These are phyloP conservation scores for Teratosphaeria nubilosa DNA, from an alignment of 2,329 filamentous ascomycete species.

Conservation along the genomic window DNA sequence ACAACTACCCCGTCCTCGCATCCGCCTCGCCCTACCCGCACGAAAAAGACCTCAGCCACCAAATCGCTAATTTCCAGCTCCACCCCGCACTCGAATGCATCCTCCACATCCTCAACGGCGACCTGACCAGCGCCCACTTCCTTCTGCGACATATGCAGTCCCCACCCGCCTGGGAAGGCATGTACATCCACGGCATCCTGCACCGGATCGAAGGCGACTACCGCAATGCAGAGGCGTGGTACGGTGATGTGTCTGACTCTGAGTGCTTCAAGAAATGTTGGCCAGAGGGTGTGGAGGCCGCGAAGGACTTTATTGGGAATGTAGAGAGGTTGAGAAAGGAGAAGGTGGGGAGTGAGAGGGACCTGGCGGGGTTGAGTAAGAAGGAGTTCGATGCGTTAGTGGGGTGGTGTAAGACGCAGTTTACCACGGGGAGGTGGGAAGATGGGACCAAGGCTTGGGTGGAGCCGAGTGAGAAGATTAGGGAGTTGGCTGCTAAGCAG, in stretches of 20 bases:
- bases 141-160: slow-evolving; percentile 43
- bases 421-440: slow-evolving; percentile 31
- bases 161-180: slow-evolving; percentile 39
- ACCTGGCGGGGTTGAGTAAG: slow-evolving; percentile 26
- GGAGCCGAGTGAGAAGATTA: slow-evolving; percentile 31
- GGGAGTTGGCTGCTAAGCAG: slow-evolving; percentile 34
- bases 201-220: slow-evolving; percentile 44
- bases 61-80: slow-evolving; percentile 22
- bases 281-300: slow-evolving; percentile 21
- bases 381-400: slow-evolving; percentile 34
- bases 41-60: slow-evolving; percentile 15
- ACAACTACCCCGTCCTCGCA: slow-evolving; percentile 13
- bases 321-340: slow-evolving; percentile 30
- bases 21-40: slow-evolving; percentile 21
- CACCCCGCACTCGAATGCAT: slow-evolving; percentile 42
- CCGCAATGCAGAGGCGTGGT: slow-evolving; percentile 40
- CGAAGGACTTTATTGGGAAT: slow-evolving; percentile 23
- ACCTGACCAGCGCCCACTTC: slow-evolving; percentile 43
- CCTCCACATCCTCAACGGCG: slow-evolving; percentile 43
- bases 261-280: slow-evolving; percentile 28
- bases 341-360: slow-evolving; percentile 18
- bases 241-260: slow-evolving; percentile 32
- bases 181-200: slow-evolving; percentile 43
- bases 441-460: slow-evolving; percentile 39
- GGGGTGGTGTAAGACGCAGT: slow-evolving; percentile 36